Base-by-base conservation (phyloP, 2,329 filamentous ascomycete species). In the Aaosphaeria arxii region DNA sequence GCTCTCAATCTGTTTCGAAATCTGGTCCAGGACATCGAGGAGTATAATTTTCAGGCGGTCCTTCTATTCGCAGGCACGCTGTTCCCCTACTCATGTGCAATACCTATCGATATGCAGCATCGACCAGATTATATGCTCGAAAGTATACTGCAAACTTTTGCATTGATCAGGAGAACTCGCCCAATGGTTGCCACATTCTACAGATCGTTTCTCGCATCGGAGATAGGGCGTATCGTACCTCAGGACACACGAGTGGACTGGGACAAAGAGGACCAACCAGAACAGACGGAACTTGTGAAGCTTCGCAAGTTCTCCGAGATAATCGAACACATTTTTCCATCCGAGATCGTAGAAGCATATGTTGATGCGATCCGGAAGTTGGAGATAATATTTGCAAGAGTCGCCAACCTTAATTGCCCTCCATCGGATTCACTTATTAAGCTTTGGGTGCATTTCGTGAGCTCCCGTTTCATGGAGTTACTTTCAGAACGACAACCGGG, bases 1-100 rank as follows among this genome's bases (percentile, higher is more conserved):
- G 59, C 56, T 28, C 48, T 66, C 6, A 39, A 39, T 9, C 42
- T 42, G 31, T 66, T 66, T 40, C 57, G 57, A 28, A 43, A 40
- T 30, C 51, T 50, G 4, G 53, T 66, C 3, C 49, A 49, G 30
- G 52, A 71, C 9, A 68, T 75, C 31, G 64, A 71, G 5, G 55
- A 67, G 4, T 64, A 62, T 11, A 72, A 72, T 43, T 71, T 66
- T 47, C 68, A 72, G 32, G 67, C 74, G 1, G 59, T 73, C 7
- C 64, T 61, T 6, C 66, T 38, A 36, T 60, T 54, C 47, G 50
- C 54, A 4, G 50, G 44, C 11, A 45, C 44, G 4, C 39, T 61
- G 1, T 62, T 61, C 17, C 62, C 61, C 6, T 62, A 63, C 40
- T 58, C 56, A 1, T 64, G 54, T 42, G 54, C 55, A 13, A 41